Evolutionary conservation across 2,329 filamentous ascomycete genomes (phyloP), one percentile per base, ranked within the genome.

Genomic region (Stagonosporopsis vannaccii): DNA sequence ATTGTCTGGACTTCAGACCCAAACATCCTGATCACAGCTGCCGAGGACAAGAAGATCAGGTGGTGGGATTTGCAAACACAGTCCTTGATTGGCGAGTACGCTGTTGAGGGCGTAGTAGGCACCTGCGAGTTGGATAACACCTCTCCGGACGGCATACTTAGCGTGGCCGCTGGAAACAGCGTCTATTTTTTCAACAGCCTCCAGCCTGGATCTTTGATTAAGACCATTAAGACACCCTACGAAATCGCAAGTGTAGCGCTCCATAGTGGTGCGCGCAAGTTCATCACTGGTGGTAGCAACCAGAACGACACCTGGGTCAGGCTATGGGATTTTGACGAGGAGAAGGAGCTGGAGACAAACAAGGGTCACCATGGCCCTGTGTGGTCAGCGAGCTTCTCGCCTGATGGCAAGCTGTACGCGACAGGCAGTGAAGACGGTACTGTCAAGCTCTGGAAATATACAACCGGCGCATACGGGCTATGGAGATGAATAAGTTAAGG

Each of bases 361-460:
- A 97, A 97, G 78, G 95, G 95, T 22, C 95, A 99, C 67, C 95
- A 99, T 71, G 95, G 95, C 1, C 94, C 94, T 1, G 95, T 99
- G 60, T 99, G 95, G 95, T 97, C 92, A 6, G 88, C 96, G 57
- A 89, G 90, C 53, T 99, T 97, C 77, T 95, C 93, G 0, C 95
- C 95, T 0, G 95, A 99, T 71, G 93, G 93, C 42, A 97, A 96
- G 74, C 81, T 99, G 7, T 99, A 98, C 73, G 95, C 93, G 1
- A 99, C 95, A 1, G 95, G 91, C 26, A 97, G 93, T 44, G 95
- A 99, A 74, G 95, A 99, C 70, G 95, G 95, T 36, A 99, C 95
- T 0, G 96, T 99, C 76, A 99, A 99, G 79, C 82, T 99, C 65
- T 90, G 87, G 87, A 90, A 90, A 74, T 86, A 86, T 58, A 87